Evolutionary conservation across 257 asterid genomes (phyloP).

Genomic region (Solanum gandarillasii): DNA sequence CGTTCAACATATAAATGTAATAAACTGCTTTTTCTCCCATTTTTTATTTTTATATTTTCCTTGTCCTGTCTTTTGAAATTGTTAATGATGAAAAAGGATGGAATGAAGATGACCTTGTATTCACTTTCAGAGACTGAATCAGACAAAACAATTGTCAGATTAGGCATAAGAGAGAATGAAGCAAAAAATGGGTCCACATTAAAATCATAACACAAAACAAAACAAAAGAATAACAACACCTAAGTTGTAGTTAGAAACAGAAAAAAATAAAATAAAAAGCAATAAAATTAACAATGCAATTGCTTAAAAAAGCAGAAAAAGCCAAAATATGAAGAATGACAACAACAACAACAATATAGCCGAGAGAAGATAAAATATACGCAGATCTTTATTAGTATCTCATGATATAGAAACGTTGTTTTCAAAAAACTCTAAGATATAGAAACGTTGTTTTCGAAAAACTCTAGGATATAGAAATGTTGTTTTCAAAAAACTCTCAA

Average conservation of each 20-base stretch:
- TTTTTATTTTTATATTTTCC: neutral
- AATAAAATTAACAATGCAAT: neutral
- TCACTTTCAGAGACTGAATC: constrained; percentile 2
- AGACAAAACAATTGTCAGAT: neutral
- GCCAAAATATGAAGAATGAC: neutral
- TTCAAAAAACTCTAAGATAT: too few species aligned
- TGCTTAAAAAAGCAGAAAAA: neutral
- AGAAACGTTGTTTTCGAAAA: too few species aligned
- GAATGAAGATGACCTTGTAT: constrained; percentile 5
- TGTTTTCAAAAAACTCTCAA: neutral
- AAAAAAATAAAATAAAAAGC: neutral
- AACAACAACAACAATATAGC: neutral
- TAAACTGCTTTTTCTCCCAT: neutral
- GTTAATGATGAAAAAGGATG: neutral
- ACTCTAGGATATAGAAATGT: too few species aligned
- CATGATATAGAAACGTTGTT: too few species aligned
- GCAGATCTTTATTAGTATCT: too few species aligned
- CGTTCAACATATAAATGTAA: neutral
- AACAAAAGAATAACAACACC: constrained; percentile 6
- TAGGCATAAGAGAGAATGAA: constrained; percentile 4
- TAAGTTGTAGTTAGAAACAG: neutral
- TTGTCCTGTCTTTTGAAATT: neutral
- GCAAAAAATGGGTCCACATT: constrained; percentile 7
- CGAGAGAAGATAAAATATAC: too few species aligned
- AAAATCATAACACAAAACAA: neutral